phyloP scores from a whole-genome alignment of 208 protist species.

The Leishmania amazonensis region DNA sequence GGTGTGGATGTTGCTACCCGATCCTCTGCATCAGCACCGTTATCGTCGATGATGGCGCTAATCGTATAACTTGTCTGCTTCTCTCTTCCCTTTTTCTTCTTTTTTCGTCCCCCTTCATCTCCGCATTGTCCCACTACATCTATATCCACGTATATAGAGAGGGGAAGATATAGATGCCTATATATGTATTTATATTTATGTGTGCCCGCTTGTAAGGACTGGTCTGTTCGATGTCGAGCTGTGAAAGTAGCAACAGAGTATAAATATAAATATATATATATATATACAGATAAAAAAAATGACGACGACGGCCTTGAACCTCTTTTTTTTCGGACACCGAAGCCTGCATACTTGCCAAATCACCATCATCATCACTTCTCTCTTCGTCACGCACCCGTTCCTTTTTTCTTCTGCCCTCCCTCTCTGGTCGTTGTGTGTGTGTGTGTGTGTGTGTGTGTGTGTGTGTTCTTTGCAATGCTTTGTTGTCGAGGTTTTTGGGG shows the following conservation, averaged over 20 bases:
- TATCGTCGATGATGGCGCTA: background rate
- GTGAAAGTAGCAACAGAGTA: background rate
- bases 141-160: background rate
- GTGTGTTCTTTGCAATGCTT: background rate
- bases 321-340: background rate
- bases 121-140: background rate
- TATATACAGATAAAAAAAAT: background rate
- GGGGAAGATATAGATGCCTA: too few relatives aligned
- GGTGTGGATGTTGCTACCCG: background rate
- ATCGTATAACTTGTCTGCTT: background rate
- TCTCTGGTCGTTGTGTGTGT: background rate
- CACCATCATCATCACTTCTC: background rate
- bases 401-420: background rate
- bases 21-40: background rate
- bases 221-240: background rate
- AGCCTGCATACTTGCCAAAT: background rate
- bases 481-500: background rate
- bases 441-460: background rate
- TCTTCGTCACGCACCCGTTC: background rate
- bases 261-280: background rate
- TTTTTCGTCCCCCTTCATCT: background rate
- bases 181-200: background rate
- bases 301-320: background rate
- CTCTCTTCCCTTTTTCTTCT: background rate
- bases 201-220: background rate